Conservation (phyloP, 441 rosid genomes). For the Hura crepitans region DNA sequence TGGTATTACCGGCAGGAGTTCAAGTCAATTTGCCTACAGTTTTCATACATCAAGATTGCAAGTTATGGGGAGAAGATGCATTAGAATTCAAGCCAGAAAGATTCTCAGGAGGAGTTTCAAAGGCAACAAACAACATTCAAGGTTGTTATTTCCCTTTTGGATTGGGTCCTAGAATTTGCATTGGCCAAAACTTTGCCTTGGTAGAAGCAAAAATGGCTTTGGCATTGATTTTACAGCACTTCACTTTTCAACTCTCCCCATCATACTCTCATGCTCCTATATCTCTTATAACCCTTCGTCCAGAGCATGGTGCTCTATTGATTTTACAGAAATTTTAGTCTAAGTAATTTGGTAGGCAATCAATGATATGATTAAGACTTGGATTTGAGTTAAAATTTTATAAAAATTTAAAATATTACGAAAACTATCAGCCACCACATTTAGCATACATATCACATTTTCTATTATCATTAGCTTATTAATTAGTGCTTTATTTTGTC, state of each 20-base stretch:
- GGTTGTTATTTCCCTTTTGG: background rate
- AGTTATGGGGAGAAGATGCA: constrained; percentile 51
- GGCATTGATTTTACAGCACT: constrained; percentile 39
- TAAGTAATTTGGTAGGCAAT: too few species aligned
- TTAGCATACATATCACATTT: too few species aligned
- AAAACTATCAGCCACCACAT: too few species aligned
- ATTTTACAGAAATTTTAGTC: constrained; percentile 23
- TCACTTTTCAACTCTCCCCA: constrained; percentile 47
- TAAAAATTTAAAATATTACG: too few species aligned
- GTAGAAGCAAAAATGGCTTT: constrained; percentile 47
- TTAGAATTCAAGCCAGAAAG: constrained; percentile 49
- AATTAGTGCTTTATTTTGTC: too few species aligned
- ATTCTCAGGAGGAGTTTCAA: constrained; percentile 38
- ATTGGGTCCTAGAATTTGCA: constrained; percentile 49
- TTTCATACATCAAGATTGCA: constrained; percentile 40
- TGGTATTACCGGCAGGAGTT: constrained; percentile 36
- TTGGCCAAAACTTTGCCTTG: constrained; percentile 49
- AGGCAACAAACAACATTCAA: constrained; percentile 12
- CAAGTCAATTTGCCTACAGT: constrained; percentile 28
- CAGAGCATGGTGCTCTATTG: constrained; percentile 34
- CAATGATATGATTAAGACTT: too few species aligned
- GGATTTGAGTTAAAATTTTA: too few species aligned
- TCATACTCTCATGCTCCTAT: constrained; percentile 36
- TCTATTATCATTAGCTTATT: too few species aligned
- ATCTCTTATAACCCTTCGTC: constrained; percentile 20